Percentiles rank a stretch among this genome's conserved stretches.
These are phyloP conservation scores for Pachysandra terminalis DNA, from an alignment of 164 flowering plant genomes.

Conservation along the genomic window DNA sequence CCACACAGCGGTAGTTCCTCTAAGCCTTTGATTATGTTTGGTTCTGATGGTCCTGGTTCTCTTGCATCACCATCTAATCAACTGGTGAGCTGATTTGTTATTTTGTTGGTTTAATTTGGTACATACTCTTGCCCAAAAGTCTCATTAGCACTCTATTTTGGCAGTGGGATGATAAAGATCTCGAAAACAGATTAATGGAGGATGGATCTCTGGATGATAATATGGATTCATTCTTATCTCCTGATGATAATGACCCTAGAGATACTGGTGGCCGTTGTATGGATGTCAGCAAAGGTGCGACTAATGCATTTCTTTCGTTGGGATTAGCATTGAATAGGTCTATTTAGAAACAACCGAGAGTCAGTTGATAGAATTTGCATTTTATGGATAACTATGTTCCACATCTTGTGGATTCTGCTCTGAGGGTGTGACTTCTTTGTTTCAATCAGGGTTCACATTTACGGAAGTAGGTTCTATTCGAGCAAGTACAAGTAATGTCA, in stretches of 20 bases:
- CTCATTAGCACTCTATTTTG: conserved; percentile 47
- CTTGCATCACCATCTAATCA: conserved; percentile 92
- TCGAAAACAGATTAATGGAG: conserved; percentile 86
- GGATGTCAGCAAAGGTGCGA: conserved; percentile 81
- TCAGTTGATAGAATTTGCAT: background rate
- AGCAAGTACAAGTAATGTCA: conserved; percentile 80
- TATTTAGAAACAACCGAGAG: background rate
- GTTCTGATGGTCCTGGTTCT: conserved; percentile 71
- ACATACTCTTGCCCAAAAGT: conserved; percentile 10
- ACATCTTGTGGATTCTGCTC: conserved; percentile 8
- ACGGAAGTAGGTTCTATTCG: conserved; percentile 55
- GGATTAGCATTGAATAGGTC: conserved; percentile 3
- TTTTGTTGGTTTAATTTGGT: conserved; percentile 4
- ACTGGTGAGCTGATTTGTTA: conserved; percentile 47
- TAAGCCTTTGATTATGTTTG: conserved; percentile 80
- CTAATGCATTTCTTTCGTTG: background rate
- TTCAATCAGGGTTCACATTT: conserved; percentile 65
- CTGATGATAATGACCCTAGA: conserved; percentile 83
- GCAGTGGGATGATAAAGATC: conserved; percentile 93
- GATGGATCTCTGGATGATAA: conserved; percentile 93
- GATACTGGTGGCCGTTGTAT: conserved; percentile 74
- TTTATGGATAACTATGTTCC: background rate
- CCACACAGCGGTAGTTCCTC: conserved; percentile 72
- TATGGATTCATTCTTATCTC: conserved; percentile 93
- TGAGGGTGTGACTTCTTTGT: conserved; percentile 1